phyloP scores from a whole-genome alignment of 2,329 filamentous ascomycete genomes.

The Paracamarosporium sp. region DNA sequence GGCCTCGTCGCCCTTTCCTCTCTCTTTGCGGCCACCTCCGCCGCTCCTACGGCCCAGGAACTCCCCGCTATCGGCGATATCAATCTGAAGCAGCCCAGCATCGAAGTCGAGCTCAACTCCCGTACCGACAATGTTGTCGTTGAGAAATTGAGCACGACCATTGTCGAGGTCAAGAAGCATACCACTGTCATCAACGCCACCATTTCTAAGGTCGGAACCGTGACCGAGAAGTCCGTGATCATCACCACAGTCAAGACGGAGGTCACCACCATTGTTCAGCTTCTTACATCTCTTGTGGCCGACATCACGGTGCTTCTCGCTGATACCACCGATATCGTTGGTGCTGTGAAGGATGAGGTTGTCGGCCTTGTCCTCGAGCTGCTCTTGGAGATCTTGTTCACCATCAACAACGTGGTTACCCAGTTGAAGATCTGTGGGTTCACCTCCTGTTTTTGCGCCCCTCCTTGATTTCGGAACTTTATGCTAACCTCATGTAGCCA shows the following conservation, averaged over 20 bases:
- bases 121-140: slow-evolving; percentile 2
- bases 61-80: not conserved
- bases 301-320: slow-evolving; percentile 1
- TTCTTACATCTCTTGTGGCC: not conserved
- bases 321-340: not conserved
- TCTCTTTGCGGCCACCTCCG: slow-evolving; percentile 8
- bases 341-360: slow-evolving; percentile 4
- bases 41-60: slow-evolving; percentile 1
- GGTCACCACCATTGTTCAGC: slow-evolving; percentile 6
- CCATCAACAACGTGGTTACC: slow-evolving; percentile 3
- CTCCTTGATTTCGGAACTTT: not conserved
- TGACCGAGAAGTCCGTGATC: slow-evolving; percentile 5
- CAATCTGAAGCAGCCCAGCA: not conserved
- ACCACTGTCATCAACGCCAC: slow-evolving; percentile 11
- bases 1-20: slow-evolving; percentile 3
- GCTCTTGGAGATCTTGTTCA: slow-evolving; percentile 11
- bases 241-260: slow-evolving; percentile 6
- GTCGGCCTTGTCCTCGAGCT: slow-evolving; percentile 6
- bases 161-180: slow-evolving; percentile 12
- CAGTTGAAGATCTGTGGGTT: slow-evolving; percentile 10
- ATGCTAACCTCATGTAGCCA: slow-evolving; percentile 4
- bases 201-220: not conserved
- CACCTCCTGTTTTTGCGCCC: not conserved
- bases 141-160: not conserved
- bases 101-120: not conserved